These are phyloP conservation scores for Hortiboletus flavorubellus DNA, from an alignment of 768 basidiomycete genomes.

Conservation along the genomic window DNA sequence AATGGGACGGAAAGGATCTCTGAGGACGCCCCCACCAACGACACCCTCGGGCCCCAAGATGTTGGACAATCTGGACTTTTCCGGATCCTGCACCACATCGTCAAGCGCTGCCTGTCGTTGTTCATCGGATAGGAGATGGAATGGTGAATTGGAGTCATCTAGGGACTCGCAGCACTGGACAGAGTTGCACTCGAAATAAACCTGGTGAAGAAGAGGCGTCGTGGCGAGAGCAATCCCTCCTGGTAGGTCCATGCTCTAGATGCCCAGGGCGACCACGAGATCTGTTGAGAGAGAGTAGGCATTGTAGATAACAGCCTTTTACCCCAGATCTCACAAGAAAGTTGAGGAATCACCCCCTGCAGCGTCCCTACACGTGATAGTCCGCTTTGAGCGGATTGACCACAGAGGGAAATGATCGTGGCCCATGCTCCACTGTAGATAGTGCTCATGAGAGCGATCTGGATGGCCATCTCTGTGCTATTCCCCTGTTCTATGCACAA, in stretches of 20 bases:
- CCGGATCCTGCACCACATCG: background rate
- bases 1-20: constrained; percentile 10
- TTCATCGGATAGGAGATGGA: constrained; percentile 9
- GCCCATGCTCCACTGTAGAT: constrained; percentile 15
- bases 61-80: background rate
- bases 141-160: constrained; percentile 8
- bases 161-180: constrained; percentile 11
- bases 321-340: background rate
- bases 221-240: constrained; percentile 16
- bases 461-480: constrained; percentile 2
- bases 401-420: constrained; percentile 11
- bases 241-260: constrained; percentile 18
- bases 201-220: constrained; percentile 19
- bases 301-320: constrained; percentile 6
- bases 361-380: constrained; percentile 14
- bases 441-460: constrained; percentile 15
- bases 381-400: constrained; percentile 4
- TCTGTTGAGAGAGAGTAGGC: constrained; percentile 5
- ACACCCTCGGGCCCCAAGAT: background rate
- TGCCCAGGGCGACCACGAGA: constrained; percentile 9
- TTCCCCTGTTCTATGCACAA: constrained; percentile 17
- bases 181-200: constrained; percentile 19
- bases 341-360: constrained; percentile 8
- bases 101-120: background rate
- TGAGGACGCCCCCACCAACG: constrained; percentile 2